Evolutionary conservation across 2,329 filamentous ascomycete species (phyloP), one percentile per base, ranked within the genome.

Genomic region (Hypoxylon rubiginosum): DNA sequence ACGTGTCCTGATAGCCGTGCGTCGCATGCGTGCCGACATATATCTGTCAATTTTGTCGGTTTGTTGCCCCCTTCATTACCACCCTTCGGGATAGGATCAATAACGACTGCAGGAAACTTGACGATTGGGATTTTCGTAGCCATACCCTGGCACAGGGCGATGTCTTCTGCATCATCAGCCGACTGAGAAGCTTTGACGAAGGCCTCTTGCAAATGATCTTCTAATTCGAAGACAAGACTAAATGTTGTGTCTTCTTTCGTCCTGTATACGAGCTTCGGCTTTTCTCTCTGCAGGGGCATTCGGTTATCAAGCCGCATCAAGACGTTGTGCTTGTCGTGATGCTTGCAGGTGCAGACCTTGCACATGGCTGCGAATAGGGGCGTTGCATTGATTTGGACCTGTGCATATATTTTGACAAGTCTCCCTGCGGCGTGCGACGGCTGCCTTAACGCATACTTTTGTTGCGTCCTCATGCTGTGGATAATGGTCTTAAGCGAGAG

Each of bases 361-460:
- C 63, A 66, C 32, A 49, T 54, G 1, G 58, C 63, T 28, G 36
- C 39, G 9, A 59, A 59, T 32, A 66, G 41, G 9, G 63, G 34
- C 17, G 51, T 58, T 0, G 54, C 63, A 32, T 43, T 58, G 39
- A 45, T 46, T 3, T 49, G 54, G 13, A 66, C 58, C 34, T 52
- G 49, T 13, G 17, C 21, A 2, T 62, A 48, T 34, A 55, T 49
- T 28, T 24, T 52, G n/a, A 51, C 48, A 13, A 67, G 45, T 39
- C 4, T 56, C n/a, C 15, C 15, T 43, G 64, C 52, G 11, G 53
- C 36, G 5, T 9, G 28, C 6, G 62, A 63, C 8, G 56, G 51
- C 19, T 54, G 8, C 19, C 24, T 60, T 5, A 28, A n/a, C 59
- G 48, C 39, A 59, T 59, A 34, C 57, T 58, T 21, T 59, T 57